Base-by-base conservation (phyloP, 1,284 basidiomycete species). In the Pyrrhoderma noxium region DNA sequence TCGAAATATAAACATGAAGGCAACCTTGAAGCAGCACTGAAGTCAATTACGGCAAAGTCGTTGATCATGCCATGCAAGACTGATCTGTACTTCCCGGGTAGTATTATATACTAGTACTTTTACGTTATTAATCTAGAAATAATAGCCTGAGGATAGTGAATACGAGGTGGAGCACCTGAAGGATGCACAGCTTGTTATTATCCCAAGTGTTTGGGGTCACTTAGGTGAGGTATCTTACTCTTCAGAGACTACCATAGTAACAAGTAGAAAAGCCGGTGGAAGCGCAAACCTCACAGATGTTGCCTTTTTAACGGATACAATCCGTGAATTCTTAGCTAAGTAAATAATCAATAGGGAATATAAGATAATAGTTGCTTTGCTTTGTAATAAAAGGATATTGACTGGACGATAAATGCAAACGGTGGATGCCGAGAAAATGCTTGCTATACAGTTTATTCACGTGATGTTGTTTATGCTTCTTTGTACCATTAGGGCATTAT, bases 41-140 rank as follows among this genome's bases (percentile, higher is more conserved):
- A 57, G 45, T 56, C 51, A 18, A 66, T 67, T 40, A 62, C 62
- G 40, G 64, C 60, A 1, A 63, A 61, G 38, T 65, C 43, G 21
- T 53, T 67, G 13, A 61, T 67, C 37, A 67, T 67, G 65, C 65
- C 65, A 22, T 60, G 57, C 23, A 65, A 61, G 53, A 67, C 66
- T 3, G 66, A 68, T 47, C 56, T 68, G n/a, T 67, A 66, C 51
- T 67, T 67, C 47, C 65, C 63, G 14, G 64, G 66, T 47, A 40
- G 65, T 57, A 23, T 16, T 37, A 9, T 16, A 37, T 11, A 37
- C 9, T 37, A 37, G 16, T 8, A 16, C 21, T 23, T 11, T 36
- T 13, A n/a, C n/a, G n/a, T n/a, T n/a, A 11, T 14, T 21, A 9
- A 13, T 23, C 14, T 11, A 31, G 27, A 31, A 11, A 5, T 9